Conservation (phyloP, 2,329 filamentous ascomycete genomes). For the Parastagonospora nodorum region DNA sequence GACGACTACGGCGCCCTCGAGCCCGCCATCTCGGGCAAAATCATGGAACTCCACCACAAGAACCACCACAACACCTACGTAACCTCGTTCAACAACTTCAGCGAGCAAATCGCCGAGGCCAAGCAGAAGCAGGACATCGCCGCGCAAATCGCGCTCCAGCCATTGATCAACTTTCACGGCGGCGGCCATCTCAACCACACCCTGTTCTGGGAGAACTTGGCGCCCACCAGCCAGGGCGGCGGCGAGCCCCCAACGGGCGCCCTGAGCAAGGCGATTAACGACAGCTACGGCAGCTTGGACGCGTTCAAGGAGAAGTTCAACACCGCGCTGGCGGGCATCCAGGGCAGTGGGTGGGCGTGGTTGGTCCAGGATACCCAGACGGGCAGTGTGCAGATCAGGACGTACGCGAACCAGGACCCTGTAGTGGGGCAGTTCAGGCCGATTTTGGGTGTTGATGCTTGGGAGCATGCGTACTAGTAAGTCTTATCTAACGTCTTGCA, state of each 20-base stretch:
- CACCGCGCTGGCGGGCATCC: slow-evolving; percentile 66
- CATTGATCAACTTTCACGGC: slow-evolving; percentile 69
- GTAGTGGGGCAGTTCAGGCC: slow-evolving; percentile 83
- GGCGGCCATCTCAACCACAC: slow-evolving; percentile 70
- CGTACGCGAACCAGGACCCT: slow-evolving; percentile 86
- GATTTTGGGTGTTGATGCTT: slow-evolving; percentile 87
- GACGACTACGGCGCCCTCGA: slow-evolving; percentile 98
- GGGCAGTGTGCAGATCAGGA: slow-evolving; percentile 65
- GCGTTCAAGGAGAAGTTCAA: slow-evolving; percentile 68
- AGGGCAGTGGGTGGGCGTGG: slow-evolving; percentile 69
- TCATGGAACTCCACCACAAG: slow-evolving; percentile 95
- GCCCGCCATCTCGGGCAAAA: slow-evolving; percentile 79
- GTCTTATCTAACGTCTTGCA: slow-evolving; percentile 23
- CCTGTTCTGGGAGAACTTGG: slow-evolving; percentile 73
- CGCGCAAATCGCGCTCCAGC: slow-evolving; percentile 60
- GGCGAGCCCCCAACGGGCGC: slow-evolving; percentile 66
- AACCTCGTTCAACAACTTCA: slow-evolving; percentile 81
- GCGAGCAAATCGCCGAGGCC: slow-evolving; percentile 70
- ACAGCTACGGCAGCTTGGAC: slow-evolving; percentile 63
- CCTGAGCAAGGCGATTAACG: slow-evolving; percentile 63
- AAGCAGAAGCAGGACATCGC: slow-evolving; percentile 59
- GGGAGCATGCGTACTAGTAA: slow-evolving; percentile 93
- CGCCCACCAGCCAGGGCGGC: slow-evolving; percentile 69
- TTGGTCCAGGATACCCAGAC: slow-evolving; percentile 67
- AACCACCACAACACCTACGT: slow-evolving; percentile 96